Base-by-base conservation (phyloP, 768 basidiomycete species). In the Russula olivacea region DNA sequence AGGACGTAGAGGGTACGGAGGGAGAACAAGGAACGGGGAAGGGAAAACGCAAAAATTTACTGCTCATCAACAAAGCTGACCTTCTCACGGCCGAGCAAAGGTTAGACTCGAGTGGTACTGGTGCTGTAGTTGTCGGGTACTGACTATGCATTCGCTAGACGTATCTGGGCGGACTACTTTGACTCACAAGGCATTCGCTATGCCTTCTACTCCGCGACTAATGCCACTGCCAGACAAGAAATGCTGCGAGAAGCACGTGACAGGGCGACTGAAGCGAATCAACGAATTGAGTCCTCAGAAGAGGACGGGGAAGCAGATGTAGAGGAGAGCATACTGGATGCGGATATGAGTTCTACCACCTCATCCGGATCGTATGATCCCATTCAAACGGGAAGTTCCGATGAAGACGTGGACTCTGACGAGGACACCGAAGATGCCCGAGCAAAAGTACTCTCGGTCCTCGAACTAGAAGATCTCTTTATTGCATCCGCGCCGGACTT, bases 31-130 rank as follows among this genome's bases (percentile, higher is more conserved):
- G 89, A 8, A 88, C 87, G 1, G 88, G 87, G 2, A 83, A 78
- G 69, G 89, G 86, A 11, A 81, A 83, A 71, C 80, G 95, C 71
- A 82, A 79, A 71, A 89, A 80, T 69, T 74, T 98, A 72, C 74
- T 99, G 28, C 79, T 98, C 61, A 90, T 98, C 73, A 99, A 99
- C 74, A 99, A 99, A 73, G 85, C 95, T 12, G 97, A 99, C 79
- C 76, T 99, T 56, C 74, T 99, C 68, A 96, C 92, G 17, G 78
- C 80, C 4, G 79, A 86, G 53, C 97, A 99, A 76, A 83, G 96
- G 93, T 92, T 66, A 17, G 34, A 9, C 45, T 38, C n/a, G 19
- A 12, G 9, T 21, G 43, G 43, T 45, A 5, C 21, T 21, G 43
- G 6, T n/a, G 19, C 57, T 14, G 61, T 65, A 45, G 25, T 58